A percentile compares a stretch with the other conserved stretches of the same genome.
phyloP scores from a whole-genome alignment of 139 green algal species.

The Coelastrella sp. region DNA sequence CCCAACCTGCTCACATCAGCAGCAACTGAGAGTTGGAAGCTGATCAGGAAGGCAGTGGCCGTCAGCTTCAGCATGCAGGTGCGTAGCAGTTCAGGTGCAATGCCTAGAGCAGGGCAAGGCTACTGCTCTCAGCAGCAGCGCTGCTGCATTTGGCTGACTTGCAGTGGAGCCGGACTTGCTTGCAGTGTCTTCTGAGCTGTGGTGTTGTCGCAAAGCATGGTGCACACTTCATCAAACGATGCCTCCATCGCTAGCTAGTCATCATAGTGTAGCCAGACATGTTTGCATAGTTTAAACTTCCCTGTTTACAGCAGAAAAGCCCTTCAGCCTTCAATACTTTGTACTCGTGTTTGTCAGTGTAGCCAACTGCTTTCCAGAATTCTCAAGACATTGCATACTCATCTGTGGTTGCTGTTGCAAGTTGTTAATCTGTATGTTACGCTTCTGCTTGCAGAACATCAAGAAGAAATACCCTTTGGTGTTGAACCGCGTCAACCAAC shows the following conservation, averaged over 20 bases:
- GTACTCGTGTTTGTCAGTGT: not conserved
- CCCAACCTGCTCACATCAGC: constrained; percentile 68
- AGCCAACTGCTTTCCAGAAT: not conserved
- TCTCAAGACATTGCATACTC: not conserved
- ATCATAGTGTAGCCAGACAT: no score
- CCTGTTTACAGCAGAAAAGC: no score
- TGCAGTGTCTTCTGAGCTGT: no score
- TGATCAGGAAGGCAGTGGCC: constrained; percentile 70
- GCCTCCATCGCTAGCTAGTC: no score
- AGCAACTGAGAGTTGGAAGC: constrained; percentile 61
- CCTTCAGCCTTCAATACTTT: no score
- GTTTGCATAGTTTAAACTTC: no score
- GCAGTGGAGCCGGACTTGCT: no score
- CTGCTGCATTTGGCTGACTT: no score
- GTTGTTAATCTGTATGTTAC: not conserved
- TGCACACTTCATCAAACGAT: no score
- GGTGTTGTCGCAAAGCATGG: no score
- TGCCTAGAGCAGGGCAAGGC: not conserved
- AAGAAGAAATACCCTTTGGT: constrained; percentile 65
- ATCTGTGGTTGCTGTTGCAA: constrained; percentile 4
- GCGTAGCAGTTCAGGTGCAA: not conserved
- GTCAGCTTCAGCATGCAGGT: constrained; percentile 61
- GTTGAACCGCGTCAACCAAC: constrained; percentile 48
- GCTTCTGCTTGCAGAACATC: constrained; percentile 61
- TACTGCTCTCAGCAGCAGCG: not conserved